Evolutionary conservation across 257 asterid genomes (phyloP), one percentile per base, ranked within the genome.

Genomic region (Lavandula angustifolia): DNA sequence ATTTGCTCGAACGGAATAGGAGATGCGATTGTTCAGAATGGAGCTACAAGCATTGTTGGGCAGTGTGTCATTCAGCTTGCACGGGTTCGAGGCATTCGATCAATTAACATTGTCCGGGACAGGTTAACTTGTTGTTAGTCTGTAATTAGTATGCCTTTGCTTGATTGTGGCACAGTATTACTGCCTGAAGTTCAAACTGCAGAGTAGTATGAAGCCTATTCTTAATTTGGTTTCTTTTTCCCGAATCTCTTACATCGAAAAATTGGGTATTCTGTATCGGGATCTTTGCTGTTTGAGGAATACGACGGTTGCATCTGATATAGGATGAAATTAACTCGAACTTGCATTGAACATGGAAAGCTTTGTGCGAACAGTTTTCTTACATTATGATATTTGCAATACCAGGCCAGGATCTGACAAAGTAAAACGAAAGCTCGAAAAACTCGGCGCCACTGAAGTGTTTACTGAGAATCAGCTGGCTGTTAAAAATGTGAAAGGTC

Each of bases 11-110:
- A 64, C 56, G 58, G 66, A 75, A 46, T 75, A 91, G 98, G 99
- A 35, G 95, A 94, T 79, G 74, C 85, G 70, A 75, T 94, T 43
- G 97, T 94, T 65, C 99, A 94, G 78, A 94, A 94, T 69, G 99
- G 99, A 51, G 95, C 99, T 34, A 90, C 99, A 42, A 90, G 99
- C 84, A 87, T 94, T 37, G 99, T 90, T 13, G 99, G 99, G 54
- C 99, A 86, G 81, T 94, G 99, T 62, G 51, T 87, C 74, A 80
- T 88, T 80, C 99, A 94, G 82, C 94, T 94, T 72, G 99, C 99
- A 53, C 86, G 82, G 48, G 56, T 79, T 71, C 88, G 80, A 67
- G 96, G 97, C 79, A 79, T 94, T 55, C 87, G 55, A 40, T 85
- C 87, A 52, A 59, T 94, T 50, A 94, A 90, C 76, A 78, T 94